Base-by-base conservation (phyloP, 768 basidiomycete species). In the Lactarius vividus region DNA sequence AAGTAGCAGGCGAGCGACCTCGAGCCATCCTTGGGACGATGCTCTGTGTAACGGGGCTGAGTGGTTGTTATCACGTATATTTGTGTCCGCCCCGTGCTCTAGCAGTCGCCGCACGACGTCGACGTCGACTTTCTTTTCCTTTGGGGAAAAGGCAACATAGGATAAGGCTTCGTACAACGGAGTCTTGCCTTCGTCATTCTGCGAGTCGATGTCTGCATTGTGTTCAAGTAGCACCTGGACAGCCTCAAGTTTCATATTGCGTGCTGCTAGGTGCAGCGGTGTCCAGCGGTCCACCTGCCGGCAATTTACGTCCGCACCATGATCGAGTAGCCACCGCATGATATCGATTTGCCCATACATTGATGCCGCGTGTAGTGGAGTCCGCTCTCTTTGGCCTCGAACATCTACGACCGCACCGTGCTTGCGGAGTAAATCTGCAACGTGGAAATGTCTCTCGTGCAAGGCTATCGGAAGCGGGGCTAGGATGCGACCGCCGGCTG, bases 141-240 rank as follows among this genome's bases (percentile, higher is more conserved):
- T 23, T 11, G 1, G 4, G 26, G 9, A 26, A 26, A 3, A 0
- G 23, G 0, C 0, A 23, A 1, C 1, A 2, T 26, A 0, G 23
- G 2, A 52, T 15, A 52, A 26, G 13, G 49, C 11, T 15, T 52
- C 13, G 23, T n/a, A 52, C 10, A 52, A 6, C 11, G 26, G 23
- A 28, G 23, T 52, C 1, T 13, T 26, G 13, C 49, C 49, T 15
- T 0, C 10, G 13, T 7, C 26, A 23, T 15, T 26, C 13, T 9
- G 49, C 26, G 23, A 52, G 23, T 52, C 15, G 23, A 26, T 15
- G 4, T 52, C 23, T 16, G 49, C 23, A 2, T 26, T 52, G 26
- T 52, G 49, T 0, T 52, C 49, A 26, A 52, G 49, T 28, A 52
- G 49, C 6, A 52, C 0, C 26, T 52, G 49, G 13, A 28, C 13